Percentiles rank a stretch among this genome's conserved stretches.
Evolutionary conservation across 148 eudicot species (phyloP).

Genomic region (Heliamphora exappendiculata): DNA sequence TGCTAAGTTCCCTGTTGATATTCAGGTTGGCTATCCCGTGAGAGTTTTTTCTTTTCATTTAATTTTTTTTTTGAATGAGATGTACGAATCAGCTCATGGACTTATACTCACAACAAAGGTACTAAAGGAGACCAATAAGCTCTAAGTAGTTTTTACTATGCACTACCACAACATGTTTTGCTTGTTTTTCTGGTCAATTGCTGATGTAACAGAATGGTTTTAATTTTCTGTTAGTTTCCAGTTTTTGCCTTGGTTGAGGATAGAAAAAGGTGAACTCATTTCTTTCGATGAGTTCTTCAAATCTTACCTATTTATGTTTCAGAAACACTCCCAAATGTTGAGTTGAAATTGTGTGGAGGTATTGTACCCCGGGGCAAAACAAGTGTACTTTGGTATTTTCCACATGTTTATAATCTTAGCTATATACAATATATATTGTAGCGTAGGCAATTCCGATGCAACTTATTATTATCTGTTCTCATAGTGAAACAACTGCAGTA

Average conservation of each 20-base stretch:
- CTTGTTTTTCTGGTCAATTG: background rate
- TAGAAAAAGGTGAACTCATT: background rate
- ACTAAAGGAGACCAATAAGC: background rate
- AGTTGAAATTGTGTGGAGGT: no score
- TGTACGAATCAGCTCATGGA: background rate
- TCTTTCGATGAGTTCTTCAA: no score
- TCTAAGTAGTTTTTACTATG: background rate
- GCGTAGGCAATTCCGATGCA: no score
- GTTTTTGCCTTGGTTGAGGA: background rate
- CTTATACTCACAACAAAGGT: background rate
- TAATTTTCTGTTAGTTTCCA: background rate
- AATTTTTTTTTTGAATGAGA: background rate
- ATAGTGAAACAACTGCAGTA: no score
- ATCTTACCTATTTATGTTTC: no score
- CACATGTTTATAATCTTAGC: no score
- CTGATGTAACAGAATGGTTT: background rate
- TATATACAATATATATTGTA: no score
- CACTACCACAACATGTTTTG: background rate
- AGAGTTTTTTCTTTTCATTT: no score
- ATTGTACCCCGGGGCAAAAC: no score
- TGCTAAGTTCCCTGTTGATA: conserved; percentile 81
- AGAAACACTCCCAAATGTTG: no score
- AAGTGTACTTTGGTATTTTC: no score
- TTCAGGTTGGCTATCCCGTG: conserved; percentile 50
- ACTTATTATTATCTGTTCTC: no score